Conservation (phyloP, 2,329 filamentous ascomycete species). For the Zelopaecilomyces penicillatus region DNA sequence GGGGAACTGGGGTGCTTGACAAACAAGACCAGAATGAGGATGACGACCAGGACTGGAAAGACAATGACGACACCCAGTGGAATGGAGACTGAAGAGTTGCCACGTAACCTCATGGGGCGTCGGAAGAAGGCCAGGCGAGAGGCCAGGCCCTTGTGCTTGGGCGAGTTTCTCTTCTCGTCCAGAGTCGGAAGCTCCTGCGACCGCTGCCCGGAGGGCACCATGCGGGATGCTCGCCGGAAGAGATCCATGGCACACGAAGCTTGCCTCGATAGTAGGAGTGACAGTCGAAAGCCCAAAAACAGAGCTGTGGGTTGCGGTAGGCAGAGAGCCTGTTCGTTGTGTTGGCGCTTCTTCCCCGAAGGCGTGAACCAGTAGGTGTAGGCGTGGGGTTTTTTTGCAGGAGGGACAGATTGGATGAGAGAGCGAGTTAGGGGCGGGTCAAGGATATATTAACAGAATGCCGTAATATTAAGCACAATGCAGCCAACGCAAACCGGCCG, state of each 20-base stretch:
- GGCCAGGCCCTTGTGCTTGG: conserved; percentile 32
- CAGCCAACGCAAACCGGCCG: too few relatives aligned
- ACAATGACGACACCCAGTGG: conserved; percentile 86
- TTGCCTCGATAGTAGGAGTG: conserved; percentile 32
- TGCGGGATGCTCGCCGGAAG: conserved; percentile 46
- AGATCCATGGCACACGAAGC: conserved; percentile 42
- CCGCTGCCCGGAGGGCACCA: conserved; percentile 34
- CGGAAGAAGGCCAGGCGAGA: conserved; percentile 69
- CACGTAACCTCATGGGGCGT: conserved; percentile 77
- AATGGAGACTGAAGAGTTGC: conserved; percentile 87
- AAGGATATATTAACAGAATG: too few relatives aligned
- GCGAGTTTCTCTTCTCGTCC: conserved; percentile 39
- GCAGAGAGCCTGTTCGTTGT: too few relatives aligned
- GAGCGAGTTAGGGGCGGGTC: too few relatives aligned
- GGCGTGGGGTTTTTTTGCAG: too few relatives aligned
- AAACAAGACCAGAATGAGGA: conserved; percentile 84
- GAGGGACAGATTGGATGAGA: too few relatives aligned
- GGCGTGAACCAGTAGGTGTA: too few relatives aligned
- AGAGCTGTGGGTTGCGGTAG: too few relatives aligned
- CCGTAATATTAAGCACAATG: too few relatives aligned
- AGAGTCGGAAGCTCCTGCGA: conserved; percentile 38
- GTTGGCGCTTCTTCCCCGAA: too few relatives aligned
- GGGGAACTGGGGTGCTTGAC: conserved; percentile 78
- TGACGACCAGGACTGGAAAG: conserved; percentile 84
- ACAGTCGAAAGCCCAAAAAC: not conserved